A percentile compares a stretch with the other conserved stretches of the same genome.
phyloP scores from a whole-genome alignment of 169 alveolate species.

The Plasmodium vivax region DNA sequence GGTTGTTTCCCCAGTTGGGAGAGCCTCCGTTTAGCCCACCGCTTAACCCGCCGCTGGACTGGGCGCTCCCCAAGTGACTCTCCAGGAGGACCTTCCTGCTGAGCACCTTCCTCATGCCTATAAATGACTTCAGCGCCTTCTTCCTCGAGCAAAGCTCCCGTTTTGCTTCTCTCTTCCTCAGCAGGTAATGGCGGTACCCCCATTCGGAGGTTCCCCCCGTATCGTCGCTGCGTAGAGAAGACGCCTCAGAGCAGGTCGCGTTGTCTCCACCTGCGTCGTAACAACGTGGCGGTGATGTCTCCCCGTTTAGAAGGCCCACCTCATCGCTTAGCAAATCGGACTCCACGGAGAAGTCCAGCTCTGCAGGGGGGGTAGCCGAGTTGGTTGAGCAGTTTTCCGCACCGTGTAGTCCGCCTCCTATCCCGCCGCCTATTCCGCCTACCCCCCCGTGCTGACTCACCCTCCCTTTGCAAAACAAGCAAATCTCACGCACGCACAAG shows the following conservation, averaged over 20 bases:
- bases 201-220: background rate
- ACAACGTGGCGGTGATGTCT: background rate
- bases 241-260: background rate
- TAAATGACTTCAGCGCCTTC: constrained; percentile 10
- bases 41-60: background rate
- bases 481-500: constrained; percentile 25
- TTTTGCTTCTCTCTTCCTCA: background rate
- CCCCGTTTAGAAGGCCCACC: background rate
- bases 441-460: background rate
- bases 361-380: background rate
- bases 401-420: background rate
- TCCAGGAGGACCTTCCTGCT: constrained; percentile 1
- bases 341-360: background rate
- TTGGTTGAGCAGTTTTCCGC: background rate
- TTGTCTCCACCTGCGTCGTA: background rate
- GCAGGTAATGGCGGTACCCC: background rate
- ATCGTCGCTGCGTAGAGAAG: background rate
- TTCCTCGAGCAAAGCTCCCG: background rate
- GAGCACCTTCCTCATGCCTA: background rate
- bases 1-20: background rate
- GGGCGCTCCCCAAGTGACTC: background rate
- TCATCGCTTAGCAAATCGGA: background rate
- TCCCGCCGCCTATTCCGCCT: no score
- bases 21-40: background rate
- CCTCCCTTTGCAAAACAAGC: constrained; percentile 28